Percentiles rank a stretch among this genome's conserved stretches.
phyloP scores from a whole-genome alignment of 2,329 filamentous ascomycete genomes.

The Dothidotthia symphoricarpi region DNA sequence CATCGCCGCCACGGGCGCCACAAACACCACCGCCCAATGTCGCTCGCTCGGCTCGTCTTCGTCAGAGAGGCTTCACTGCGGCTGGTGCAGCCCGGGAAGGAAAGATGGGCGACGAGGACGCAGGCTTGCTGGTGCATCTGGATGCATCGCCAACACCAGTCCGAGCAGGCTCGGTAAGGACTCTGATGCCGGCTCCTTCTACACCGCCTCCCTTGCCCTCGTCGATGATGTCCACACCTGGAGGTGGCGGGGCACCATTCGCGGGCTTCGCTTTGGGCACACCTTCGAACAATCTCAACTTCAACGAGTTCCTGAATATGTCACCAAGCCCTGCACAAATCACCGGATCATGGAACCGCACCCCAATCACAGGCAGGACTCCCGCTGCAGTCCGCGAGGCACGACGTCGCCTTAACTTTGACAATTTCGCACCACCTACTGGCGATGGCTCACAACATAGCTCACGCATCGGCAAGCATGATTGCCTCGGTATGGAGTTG shows the following conservation, averaged over 20 bases:
- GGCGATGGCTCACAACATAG: slow-evolving; percentile 45
- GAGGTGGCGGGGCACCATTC: slow-evolving; percentile 58
- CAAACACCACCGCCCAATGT: slow-evolving; percentile 43
- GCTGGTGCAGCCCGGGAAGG: slow-evolving; percentile 45
- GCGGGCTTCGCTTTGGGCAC: slow-evolving; percentile 67
- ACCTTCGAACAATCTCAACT: slow-evolving; percentile 83
- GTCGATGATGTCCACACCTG: slow-evolving; percentile 86
- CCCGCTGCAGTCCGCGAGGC: slow-evolving; percentile 67
- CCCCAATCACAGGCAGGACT: slow-evolving; percentile 63
- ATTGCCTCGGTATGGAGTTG: slow-evolving; percentile 63
- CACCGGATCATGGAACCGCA: slow-evolving; percentile 66
- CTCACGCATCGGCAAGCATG: slow-evolving; percentile 45
- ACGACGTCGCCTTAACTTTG: slow-evolving; percentile 78
- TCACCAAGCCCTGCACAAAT: slow-evolving; percentile 87
- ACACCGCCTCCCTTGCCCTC: slow-evolving; percentile 68
- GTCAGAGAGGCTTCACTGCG: slow-evolving; percentile 40
- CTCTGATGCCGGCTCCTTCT: slow-evolving; percentile 53
- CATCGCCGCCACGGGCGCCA: slow-evolving; percentile 68
- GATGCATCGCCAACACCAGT: slow-evolving; percentile 89
- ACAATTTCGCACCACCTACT: slow-evolving; percentile 63
- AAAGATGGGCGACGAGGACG: slow-evolving; percentile 74
- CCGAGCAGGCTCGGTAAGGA: slow-evolving; percentile 49
- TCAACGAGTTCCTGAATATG: slow-evolving; percentile 96
- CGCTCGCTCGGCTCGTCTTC: slow-evolving; percentile 43
- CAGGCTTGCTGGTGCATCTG: slow-evolving; percentile 82